Conservation (phyloP, 192 early-diverging fungal species). For the Rhizoclosmatium sp. region DNA sequence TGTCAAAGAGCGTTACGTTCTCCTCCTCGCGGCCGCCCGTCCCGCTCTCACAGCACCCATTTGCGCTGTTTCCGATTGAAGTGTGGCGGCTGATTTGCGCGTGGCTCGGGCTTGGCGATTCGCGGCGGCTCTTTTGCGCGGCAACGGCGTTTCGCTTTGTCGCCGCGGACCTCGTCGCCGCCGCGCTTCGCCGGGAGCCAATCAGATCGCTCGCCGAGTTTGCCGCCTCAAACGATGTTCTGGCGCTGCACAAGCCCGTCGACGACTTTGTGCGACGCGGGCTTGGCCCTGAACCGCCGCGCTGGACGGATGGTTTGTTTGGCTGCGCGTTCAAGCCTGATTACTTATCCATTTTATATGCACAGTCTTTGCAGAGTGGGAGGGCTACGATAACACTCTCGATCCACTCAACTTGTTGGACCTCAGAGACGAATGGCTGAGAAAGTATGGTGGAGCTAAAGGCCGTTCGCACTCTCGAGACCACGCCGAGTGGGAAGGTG, state of each 20-base stretch:
- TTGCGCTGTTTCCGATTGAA: not conserved
- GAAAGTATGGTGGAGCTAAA: conserved; percentile 30
- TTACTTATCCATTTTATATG: not conserved
- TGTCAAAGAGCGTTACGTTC: not conserved
- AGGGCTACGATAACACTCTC: conserved; percentile 18
- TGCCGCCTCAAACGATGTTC: not conserved
- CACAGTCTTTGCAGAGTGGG: conserved; percentile 33
- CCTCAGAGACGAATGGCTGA: conserved; percentile 31
- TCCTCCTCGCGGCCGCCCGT: not conserved
- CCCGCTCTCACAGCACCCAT: not conserved
- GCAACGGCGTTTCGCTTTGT: not conserved
- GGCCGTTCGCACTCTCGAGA: conserved; percentile 17
- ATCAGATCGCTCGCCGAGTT: not conserved
- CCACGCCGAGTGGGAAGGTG: conserved; percentile 38
- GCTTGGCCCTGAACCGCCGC: conserved; percentile 32
- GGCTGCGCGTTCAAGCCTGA: not conserved
- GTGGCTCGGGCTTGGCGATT: not conserved
- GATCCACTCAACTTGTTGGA: conserved; percentile 18
- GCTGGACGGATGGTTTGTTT: conserved; percentile 34
- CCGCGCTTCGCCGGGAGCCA: not conserved
- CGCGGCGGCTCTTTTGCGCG: not conserved
- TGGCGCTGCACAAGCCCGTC: conserved; percentile 32
- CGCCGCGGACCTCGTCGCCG: not conserved
- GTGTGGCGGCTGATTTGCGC: not conserved
- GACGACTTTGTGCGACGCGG: conserved; percentile 32